Evolutionary conservation across 2,329 filamentous ascomycete species (phyloP), one percentile per base, ranked within the genome.

Genomic region (Diaporthe amygdali): DNA sequence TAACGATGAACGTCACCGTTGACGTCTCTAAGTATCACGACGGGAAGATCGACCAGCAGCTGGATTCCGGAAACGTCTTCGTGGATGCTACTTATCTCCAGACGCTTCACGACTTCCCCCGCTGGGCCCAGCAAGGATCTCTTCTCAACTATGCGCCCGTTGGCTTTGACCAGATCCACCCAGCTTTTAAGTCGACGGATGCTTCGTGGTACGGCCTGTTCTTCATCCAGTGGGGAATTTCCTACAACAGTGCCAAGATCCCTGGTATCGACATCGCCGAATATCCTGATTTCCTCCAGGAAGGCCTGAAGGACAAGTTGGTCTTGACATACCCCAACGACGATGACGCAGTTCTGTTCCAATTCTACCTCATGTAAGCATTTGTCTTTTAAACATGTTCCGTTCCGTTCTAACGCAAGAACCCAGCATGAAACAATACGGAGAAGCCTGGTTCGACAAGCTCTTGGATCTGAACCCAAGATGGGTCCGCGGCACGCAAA

Each of bases 1-100:
- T 88, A 70, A 85, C 81, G 7, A 81, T 89, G 30, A 87, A 89
- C 74, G 63, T 88, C 44, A 88, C 87, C 0, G 85, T 89, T 51
- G 87, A 89, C 70, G 75, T 89, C 0, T 88, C 86, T 71, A 89
- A 89, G 74, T 89, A 89, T 73, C 87, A 87, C 73, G 84, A 88
- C 69, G 79, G 75, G 27, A 79, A 79, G 10, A 74, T 89, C 9
- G 86, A 90, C 73, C 76, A 82, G 46, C 84, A 86, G 69, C 76
- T 88, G 1, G 82, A 81, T 5, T 71, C 74, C 0, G 76, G 79
- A 14, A 79, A 78, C 10, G 78, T 84, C 17, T 81, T 79, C 10
- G 80, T 85, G 22, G 88, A 90, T 75, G 83, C 82, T 72, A 78
- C 84, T 55, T 80, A 83, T 9, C 76, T 89, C 5, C 87, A 89